Conservation (phyloP, 1,284 basidiomycete species). For the Trichosporon faecale region DNA sequence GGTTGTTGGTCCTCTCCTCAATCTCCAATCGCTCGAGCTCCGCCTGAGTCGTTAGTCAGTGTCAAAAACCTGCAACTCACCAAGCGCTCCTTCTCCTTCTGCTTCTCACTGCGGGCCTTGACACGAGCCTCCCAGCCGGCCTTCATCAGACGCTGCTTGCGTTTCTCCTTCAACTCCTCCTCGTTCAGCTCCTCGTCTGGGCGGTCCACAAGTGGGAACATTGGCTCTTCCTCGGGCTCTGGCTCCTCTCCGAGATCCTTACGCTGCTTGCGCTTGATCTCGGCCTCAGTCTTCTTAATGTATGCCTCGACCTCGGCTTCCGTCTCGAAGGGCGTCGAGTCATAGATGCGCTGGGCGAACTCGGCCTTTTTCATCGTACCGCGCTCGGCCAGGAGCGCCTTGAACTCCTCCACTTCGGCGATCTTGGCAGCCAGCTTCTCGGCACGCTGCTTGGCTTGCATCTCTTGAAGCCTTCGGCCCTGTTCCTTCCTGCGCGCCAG, state of each 20-base stretch:
- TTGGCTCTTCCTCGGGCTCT: slow-evolving; percentile 66
- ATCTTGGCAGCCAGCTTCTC: slow-evolving; percentile 64
- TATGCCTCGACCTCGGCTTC: slow-evolving; percentile 64
- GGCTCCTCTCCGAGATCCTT: slow-evolving; percentile 66
- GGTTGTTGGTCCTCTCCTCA: slow-evolving; percentile 70
- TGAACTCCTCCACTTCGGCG: slow-evolving; percentile 70
- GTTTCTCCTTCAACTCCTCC: slow-evolving; percentile 90
- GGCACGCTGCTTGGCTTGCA: slow-evolving; percentile 78
- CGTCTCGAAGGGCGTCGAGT: slow-evolving; percentile 68
- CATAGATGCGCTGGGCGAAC: slow-evolving; percentile 59
- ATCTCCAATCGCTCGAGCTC: slow-evolving; percentile 71
- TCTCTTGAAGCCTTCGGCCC: slow-evolving; percentile 82
- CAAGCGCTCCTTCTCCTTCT: slow-evolving; percentile 68
- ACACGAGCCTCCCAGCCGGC: slow-evolving; percentile 90
- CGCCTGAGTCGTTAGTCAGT: slow-evolving; percentile 55
- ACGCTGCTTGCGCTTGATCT: slow-evolving; percentile 65
- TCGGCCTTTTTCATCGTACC: slow-evolving; percentile 69
- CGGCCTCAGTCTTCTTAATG: slow-evolving; percentile 70
- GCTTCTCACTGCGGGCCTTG: slow-evolving; percentile 82
- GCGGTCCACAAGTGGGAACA: slow-evolving; percentile 83
- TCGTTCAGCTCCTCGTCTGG: slow-evolving; percentile 93
- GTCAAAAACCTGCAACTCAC: slow-evolving; percentile 27
- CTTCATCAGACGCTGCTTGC: slow-evolving; percentile 87
- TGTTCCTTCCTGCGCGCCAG: slow-evolving; percentile 80
- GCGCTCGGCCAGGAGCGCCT: slow-evolving; percentile 64